Conservation (phyloP, 2,329 filamentous ascomycete species). For the Macrophomina pseudophaseolina region DNA sequence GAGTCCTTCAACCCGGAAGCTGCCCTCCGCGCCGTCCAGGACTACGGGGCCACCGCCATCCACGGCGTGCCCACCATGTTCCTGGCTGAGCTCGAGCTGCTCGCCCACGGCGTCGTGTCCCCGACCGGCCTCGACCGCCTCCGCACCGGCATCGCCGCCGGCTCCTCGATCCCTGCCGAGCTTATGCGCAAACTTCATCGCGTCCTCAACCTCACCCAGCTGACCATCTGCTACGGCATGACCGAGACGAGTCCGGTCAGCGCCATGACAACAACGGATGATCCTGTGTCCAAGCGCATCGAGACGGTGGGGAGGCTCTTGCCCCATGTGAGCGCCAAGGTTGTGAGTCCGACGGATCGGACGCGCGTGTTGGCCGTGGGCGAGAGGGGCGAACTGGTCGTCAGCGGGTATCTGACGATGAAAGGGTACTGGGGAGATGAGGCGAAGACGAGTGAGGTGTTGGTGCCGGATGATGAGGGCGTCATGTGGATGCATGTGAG, state of each 20-base stretch:
- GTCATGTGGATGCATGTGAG: constrained; percentile 77
- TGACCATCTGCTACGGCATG: constrained; percentile 97
- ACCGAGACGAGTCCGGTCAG: constrained; percentile 81
- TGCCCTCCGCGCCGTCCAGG: constrained; percentile 67
- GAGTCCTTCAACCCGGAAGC: constrained; percentile 85
- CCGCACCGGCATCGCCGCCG: constrained; percentile 89
- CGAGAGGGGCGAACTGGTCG: constrained; percentile 78
- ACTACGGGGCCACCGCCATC: constrained; percentile 69
- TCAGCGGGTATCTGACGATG: constrained; percentile 88
- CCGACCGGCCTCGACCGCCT: constrained; percentile 65
- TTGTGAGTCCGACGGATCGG: constrained; percentile 73
- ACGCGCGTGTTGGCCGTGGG: constrained; percentile 65
- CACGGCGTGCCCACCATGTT: constrained; percentile 98
- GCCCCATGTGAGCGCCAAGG: constrained; percentile 79
- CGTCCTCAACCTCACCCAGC: constrained; percentile 74
- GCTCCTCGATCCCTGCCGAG: constrained; percentile 80
- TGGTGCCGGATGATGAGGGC: constrained; percentile 61
- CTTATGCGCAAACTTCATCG: constrained; percentile 79
- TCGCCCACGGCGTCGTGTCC: constrained; percentile 58
- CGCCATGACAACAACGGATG: constrained; percentile 80
- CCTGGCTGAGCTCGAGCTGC: constrained; percentile 79
- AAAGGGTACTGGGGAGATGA: constrained; percentile 85
- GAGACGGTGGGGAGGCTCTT: constrained; percentile 79
- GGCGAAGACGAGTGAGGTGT: constrained; percentile 70
- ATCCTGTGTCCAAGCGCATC: constrained; percentile 75